Evolutionary conservation across 1,139 yeast genomes (phyloP), one percentile per base, ranked within the genome.

Genomic region (Saccharomyces hybrid): DNA sequence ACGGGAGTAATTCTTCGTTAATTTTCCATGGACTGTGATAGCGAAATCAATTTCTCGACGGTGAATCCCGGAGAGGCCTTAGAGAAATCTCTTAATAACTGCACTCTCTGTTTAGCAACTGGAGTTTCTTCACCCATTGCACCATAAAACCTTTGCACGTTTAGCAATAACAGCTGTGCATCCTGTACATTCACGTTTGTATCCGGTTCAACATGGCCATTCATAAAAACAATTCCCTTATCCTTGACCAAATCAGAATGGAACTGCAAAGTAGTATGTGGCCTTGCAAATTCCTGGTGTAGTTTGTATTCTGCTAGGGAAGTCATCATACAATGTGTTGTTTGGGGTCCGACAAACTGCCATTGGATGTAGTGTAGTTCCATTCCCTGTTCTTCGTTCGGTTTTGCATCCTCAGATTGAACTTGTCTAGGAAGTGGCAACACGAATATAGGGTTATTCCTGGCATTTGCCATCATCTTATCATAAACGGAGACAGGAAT

Each of bases 311-410:
- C 99, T 1, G 95, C 95, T 59, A 95, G 78, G 0, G 97, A 84
- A 1, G 99, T 95, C 63, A 95, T 76, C 80, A 95, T 80, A 69
- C 96, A 88, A 72, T 95, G 97, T 2, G 89, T 77, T 4, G 98
- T 91, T 47, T 82, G 67, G 6, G 89, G 85, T 0, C 95, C 97
- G 1, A 86, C 93, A 70, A 90, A 88, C 20, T 84, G 78, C 99
- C 99, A 95, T 72, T 95, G 99, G 20, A 90, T 82, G 68, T 86
- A 90, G 68, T 93, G 97, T 75, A 93, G 79, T 70, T 93, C 99
- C 63, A 85, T 48, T 11, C 48, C 48, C 20, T 44, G 49, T 4
- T 27, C 27, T 25, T 34, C 51, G 16, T 14, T 59, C 6, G 51
- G 51, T 11, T 54, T 50, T n/a, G 52, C 31, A 5, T 38, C 52